Percentiles rank a stretch among this genome's conserved stretches.
Conservation (phyloP, 495 filamentous ascomycete genomes). For the Penicillium cosmopolitanum region DNA sequence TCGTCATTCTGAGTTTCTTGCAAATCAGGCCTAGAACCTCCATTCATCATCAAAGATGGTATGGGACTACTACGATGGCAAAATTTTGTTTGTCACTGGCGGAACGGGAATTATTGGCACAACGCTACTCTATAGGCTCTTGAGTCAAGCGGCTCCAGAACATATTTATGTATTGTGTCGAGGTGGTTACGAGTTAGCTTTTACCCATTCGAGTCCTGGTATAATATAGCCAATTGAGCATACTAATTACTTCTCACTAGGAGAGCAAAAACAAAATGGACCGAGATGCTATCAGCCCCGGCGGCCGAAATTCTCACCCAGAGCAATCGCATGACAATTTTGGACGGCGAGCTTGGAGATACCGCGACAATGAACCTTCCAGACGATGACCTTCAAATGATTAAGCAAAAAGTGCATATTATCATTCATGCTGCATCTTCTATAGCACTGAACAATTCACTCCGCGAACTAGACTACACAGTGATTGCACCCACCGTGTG, state of each 20-base stretch:
- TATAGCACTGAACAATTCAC: constrained; percentile 23
- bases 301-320: constrained; percentile 16
- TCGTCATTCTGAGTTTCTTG: neutral
- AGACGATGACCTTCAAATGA: constrained; percentile 27
- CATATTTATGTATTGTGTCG: constrained; percentile 31
- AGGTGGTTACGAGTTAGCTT: constrained; percentile 27
- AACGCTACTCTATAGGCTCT: constrained; percentile 25
- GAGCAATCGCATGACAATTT: constrained; percentile 22
- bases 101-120: constrained; percentile 33
- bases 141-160: constrained; percentile 24
- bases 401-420: constrained; percentile 30
- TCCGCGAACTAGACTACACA: constrained; percentile 29
- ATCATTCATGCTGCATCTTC: constrained; percentile 27
- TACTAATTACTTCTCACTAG: constrained; percentile 7
- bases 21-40: neutral
- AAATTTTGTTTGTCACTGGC: constrained; percentile 28
- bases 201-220: too few relatives aligned
- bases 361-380: constrained; percentile 33
- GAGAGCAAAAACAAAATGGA: constrained; percentile 32
- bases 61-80: constrained; percentile 33
- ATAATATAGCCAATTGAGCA: too few relatives aligned
- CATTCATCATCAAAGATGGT: constrained; percentile 16
- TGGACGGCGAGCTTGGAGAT: constrained; percentile 32
- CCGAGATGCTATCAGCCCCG: constrained; percentile 18
- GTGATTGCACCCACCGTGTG: constrained; percentile 29